Percentiles rank a stretch among this genome's conserved stretches.
Evolutionary conservation across 164 flowering plant species (phyloP).

Genomic region (Platanus orientalis): DNA sequence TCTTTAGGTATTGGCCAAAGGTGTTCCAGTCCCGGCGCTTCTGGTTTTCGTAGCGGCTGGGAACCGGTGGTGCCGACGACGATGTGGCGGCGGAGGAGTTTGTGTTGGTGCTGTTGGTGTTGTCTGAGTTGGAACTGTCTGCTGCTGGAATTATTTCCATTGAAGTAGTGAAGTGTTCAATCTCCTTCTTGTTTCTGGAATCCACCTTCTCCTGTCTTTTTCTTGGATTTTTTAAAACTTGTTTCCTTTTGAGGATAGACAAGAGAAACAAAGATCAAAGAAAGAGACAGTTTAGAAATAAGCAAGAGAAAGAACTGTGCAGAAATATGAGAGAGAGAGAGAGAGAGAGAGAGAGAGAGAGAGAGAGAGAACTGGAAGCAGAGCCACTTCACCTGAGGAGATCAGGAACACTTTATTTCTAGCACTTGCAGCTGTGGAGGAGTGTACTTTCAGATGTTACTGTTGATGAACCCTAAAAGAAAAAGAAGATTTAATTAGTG

Average conservation of each 20-base stretch:
- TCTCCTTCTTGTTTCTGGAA: neutral
- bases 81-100: too few species aligned
- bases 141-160: constrained; percentile 6
- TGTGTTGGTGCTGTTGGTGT: neutral
- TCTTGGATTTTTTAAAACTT: too few species aligned
- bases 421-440: too few species aligned
- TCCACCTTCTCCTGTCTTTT: neutral
- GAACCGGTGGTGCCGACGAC: too few species aligned
- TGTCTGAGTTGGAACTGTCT: constrained; percentile 6
- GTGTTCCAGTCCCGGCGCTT: too few species aligned
- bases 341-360: constrained; percentile 4
- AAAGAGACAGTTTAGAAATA: neutral
- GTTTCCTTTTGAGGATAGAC: too few species aligned
- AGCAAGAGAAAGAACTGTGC: too few species aligned
- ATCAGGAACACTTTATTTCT: too few species aligned
- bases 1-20: constrained; percentile 69
- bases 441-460: too few species aligned
- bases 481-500: neutral
- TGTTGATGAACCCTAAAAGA: neutral
- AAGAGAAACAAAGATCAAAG: neutral
- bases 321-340: neutral
- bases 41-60: constrained; percentile 71
- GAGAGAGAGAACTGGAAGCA: too few species aligned
- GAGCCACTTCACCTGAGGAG: too few species aligned
- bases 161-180: neutral